phyloP scores from a whole-genome alignment of 176 grass and related monocot species.

The Musa schizocarpa region DNA sequence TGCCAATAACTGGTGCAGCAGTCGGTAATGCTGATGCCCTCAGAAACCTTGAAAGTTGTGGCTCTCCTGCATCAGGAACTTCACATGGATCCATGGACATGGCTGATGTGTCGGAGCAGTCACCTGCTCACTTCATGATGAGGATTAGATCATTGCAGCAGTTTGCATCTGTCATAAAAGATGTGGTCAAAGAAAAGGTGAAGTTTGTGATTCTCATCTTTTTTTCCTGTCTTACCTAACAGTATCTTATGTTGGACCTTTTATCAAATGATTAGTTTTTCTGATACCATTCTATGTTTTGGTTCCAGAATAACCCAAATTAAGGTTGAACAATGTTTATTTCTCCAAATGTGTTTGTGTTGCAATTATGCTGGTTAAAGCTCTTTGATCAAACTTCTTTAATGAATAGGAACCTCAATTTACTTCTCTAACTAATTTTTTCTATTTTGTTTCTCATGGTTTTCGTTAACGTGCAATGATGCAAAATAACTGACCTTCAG shows the following conservation, averaged over 20 bases:
- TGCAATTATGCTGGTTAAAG: no score
- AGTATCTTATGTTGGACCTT: neutral
- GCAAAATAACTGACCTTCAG: no score
- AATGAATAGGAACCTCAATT: no score
- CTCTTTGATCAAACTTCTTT: no score
- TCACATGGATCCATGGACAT: conserved; percentile 78
- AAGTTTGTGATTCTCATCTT: conserved; percentile 11
- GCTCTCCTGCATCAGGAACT: conserved; percentile 63
- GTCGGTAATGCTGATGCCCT: conserved; percentile 29
- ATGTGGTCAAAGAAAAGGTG: conserved; percentile 88
- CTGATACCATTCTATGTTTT: neutral
- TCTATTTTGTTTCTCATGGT: no score
- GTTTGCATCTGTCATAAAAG: conserved; percentile 52
- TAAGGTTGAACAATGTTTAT: no score
- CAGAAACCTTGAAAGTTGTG: conserved; percentile 61
- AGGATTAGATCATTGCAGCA: conserved; percentile 83
- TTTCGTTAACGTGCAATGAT: no score
- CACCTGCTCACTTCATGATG: conserved; percentile 43
- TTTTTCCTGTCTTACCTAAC: conserved; percentile 7
- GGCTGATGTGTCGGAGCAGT: conserved; percentile 65
- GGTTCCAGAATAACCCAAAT: no score
- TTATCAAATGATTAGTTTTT: conserved; percentile 14
- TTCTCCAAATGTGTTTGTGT: no score
- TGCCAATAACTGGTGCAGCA: conserved; percentile 57
- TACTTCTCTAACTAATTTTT: no score